Evolutionary conservation across 2,329 filamentous ascomycete genomes (phyloP), one percentile per base, ranked within the genome.

Genomic region (Clonostachys chloroleuca): DNA sequence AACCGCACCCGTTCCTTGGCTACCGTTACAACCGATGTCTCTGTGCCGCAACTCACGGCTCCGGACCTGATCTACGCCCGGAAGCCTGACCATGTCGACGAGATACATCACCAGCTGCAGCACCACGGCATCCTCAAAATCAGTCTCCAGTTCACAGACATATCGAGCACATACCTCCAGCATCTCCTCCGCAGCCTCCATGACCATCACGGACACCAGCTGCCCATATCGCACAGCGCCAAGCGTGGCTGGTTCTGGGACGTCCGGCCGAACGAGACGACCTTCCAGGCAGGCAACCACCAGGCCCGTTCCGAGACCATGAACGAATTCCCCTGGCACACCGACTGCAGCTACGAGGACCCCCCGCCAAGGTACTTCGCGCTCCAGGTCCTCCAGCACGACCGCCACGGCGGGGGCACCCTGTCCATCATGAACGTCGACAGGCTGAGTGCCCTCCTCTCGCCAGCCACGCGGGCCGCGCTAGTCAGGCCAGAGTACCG

Each of bases 171-270:
- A 0, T 72, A 72, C 36, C 60, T 72, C 6, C 39, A 62, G 40
- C 47, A 54, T 5, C 51, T 72, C 6, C 49, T 72, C 12, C 16
- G 49, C 4, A 61, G 55, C 16, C 62, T 72, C 1, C 57, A 72
- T 47, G 40, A 51, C 5, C 12, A 60, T 10, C 59, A 66, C 20
- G 56, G 57, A 0, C 69, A 72, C 43, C 54, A 53, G 3, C 58
- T 72, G 1, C 69, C 69, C 4, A 69, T 71, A 16, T 50, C 61
- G 0, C 69, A 73, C 49, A 72, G 67, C 48, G 66, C 68, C 1
- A 60, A 55, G 0, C 59, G 61, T 5, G 69, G 69, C 5, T 72
- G 68, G 69, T 72, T 72, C 50, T 73, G 69, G 69, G 69, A 72
- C 41, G 59, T 72, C 4, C 62, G 63, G 2, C 69, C 66, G 4